Base-by-base conservation (phyloP, 1,284 basidiomycete species). In the Papiliotrema terrestris region DNA sequence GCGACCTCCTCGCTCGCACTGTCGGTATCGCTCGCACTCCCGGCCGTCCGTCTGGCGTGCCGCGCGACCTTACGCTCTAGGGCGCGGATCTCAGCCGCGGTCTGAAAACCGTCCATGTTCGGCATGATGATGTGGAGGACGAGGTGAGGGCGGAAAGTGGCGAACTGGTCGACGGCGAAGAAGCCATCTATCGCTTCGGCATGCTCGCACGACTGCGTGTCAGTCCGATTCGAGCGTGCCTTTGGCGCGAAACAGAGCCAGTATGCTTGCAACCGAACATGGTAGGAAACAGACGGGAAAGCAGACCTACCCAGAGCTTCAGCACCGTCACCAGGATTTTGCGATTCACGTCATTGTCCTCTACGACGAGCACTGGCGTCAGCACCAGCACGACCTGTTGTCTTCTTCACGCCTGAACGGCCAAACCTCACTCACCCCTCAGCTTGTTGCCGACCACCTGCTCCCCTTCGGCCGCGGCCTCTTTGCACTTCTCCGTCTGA, bases 41-140 rank as follows among this genome's bases (percentile, higher is more conserved):
- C n/a, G 8, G 20, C 20, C 5, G 15, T 17, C n/a, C 43, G 39
- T 14, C 49, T n/a, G 37, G 45, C 20, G 13, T 20, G 43, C 14
- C 45, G 43, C 6, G 13, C 22, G 25, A 48, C n/a, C 13, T 51
- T 51, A 35, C 54, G 47, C 44, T 68, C 64, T 22, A 66, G 58
- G 45, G 23, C 32, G 3, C 68, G 51, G 45, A 70, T 68, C 41
- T 66, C 65, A 4, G 51, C 37, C 5, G 66, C 63, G 0, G 66
- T 63, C 41, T 63, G 60, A 45, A 68, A 70, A 17, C 68, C 68
- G 55, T 67, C 62, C 55, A 65, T 65, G 14, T 54, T 37, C 2
- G 66, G 66, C 68, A 68, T 68, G 52, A 65, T 68, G 51, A 68
- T 64, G 52, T 68, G 55, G 36, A 68, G 41, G 2, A 68, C 61